Percentiles rank a stretch among this genome's conserved stretches.
phyloP scores from a whole-genome alignment of 768 basidiomycete species.

The Gloeostereum incarnatum region DNA sequence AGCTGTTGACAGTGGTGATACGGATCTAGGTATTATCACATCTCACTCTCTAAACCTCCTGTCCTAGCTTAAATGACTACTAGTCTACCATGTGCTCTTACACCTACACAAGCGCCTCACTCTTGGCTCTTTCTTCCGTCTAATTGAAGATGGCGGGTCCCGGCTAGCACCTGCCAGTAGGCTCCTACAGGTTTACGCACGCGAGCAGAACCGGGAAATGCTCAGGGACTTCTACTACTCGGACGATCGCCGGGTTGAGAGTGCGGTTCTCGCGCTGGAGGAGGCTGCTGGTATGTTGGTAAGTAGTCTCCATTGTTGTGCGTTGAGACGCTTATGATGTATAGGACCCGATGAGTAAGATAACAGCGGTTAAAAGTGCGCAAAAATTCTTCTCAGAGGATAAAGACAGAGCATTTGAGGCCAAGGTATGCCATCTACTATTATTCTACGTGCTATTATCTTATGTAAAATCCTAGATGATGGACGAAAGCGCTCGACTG shows the following conservation, averaged over 20 bases:
- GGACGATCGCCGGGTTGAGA: conserved; percentile 91
- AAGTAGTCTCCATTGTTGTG: conserved; percentile 6
- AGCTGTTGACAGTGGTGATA: conserved; percentile 91
- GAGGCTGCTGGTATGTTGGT: conserved; percentile 69
- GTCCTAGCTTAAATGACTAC: background rate
- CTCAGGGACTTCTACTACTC: conserved; percentile 96
- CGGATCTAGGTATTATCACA: conserved; percentile 70
- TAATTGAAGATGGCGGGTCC: conserved; percentile 86
- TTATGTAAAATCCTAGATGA: conserved; percentile 49
- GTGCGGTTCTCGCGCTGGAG: conserved; percentile 79
- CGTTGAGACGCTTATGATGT: background rate
- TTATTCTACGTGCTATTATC: background rate
- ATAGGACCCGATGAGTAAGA: conserved; percentile 66
- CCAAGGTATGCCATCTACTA: conserved; percentile 49
- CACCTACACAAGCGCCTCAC: conserved; percentile 77
- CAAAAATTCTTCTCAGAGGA: conserved; percentile 95
- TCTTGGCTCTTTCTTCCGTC: conserved; percentile 87
- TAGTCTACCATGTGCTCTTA: conserved; percentile 91
- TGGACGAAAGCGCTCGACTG: conserved; percentile 78
- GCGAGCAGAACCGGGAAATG: conserved; percentile 87
- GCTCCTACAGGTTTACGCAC: conserved; percentile 82
- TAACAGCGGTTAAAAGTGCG: conserved; percentile 68
- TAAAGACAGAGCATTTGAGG: conserved; percentile 85
- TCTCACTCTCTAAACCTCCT: conserved; percentile 1
- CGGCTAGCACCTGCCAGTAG: conserved; percentile 64